These are phyloP conservation scores for Bacidia rubella DNA, from an alignment of 495 filamentous ascomycete species.

Conservation along the genomic window DNA sequence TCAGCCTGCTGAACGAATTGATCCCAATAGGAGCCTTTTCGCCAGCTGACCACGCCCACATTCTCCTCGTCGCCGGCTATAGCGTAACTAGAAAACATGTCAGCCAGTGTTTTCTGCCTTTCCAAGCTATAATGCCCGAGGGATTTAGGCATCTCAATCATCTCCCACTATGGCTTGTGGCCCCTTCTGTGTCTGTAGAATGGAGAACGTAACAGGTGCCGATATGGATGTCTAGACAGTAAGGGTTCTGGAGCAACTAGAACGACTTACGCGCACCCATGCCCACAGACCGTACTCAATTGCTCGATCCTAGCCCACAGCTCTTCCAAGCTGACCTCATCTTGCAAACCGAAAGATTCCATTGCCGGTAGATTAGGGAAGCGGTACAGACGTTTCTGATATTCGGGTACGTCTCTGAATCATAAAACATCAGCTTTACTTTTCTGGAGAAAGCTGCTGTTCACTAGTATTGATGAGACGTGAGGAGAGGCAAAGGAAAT, in stretches of 20 bases:
- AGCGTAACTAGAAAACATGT: not conserved
- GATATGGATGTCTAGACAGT: too few relatives aligned
- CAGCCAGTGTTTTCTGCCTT: too few relatives aligned
- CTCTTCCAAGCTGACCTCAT: conserved; percentile 1
- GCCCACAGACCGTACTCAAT: not conserved
- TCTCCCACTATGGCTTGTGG: too few relatives aligned
- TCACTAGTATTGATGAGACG: too few relatives aligned
- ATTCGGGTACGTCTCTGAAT: not conserved
- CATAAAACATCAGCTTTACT: not conserved
- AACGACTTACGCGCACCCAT: not conserved
- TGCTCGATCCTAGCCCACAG: not conserved
- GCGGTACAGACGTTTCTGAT: not conserved
- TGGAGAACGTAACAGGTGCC: too few relatives aligned
- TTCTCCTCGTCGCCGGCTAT: not conserved
- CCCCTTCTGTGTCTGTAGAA: too few relatives aligned
- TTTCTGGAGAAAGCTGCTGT: too few relatives aligned
- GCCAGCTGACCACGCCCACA: not conserved
- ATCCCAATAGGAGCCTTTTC: not conserved
- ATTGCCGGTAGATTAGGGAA: not conserved
- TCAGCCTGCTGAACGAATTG: not conserved
- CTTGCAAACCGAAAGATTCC: not conserved
- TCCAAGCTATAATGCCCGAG: too few relatives aligned
- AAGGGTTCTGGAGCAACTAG: too few relatives aligned
- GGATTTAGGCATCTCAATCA: too few relatives aligned
- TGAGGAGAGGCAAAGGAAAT: not conserved